Conservation (phyloP, 2,329 filamentous ascomycete species). For the Pseudopyricularia cyperi region DNA sequence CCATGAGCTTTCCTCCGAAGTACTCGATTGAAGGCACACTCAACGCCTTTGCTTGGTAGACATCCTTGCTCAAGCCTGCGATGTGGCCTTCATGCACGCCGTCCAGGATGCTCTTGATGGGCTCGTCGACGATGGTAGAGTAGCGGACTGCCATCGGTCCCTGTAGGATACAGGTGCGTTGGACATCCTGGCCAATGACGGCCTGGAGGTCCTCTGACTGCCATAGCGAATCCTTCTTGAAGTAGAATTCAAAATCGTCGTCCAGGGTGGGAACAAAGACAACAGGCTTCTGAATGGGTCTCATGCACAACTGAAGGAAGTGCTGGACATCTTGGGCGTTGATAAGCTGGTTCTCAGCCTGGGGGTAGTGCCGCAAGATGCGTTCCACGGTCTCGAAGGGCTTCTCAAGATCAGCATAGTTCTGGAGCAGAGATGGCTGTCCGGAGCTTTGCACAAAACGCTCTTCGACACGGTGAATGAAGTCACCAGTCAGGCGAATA, state of each 20-base stretch:
- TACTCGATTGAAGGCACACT: conserved; percentile 83
- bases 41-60: conserved; percentile 62
- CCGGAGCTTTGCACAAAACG: conserved; percentile 68
- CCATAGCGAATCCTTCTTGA: conserved; percentile 99
- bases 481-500: conserved; percentile 76
- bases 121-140: conserved; percentile 81
- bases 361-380: conserved; percentile 72
- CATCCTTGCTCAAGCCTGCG: conserved; percentile 59
- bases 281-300: conserved; percentile 86
- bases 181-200: conserved; percentile 91
- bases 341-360: conserved; percentile 82
- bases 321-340: conserved; percentile 97
- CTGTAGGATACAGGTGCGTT: conserved; percentile 89
- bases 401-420: conserved; percentile 72
- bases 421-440: conserved; percentile 75
- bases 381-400: conserved; percentile 68
- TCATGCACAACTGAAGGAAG: conserved; percentile 85
- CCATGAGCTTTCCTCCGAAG: conserved; percentile 79
- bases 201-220: conserved; percentile 96
- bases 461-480: conserved; percentile 93
- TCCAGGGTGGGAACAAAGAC: conserved; percentile 94
- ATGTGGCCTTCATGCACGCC: conserved; percentile 85
- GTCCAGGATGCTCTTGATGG: conserved; percentile 87
- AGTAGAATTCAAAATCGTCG: conserved; percentile 97
- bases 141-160: conserved; percentile 87